Conservation (phyloP, 306 rosid genomes). For the Cucumis hystrix region DNA sequence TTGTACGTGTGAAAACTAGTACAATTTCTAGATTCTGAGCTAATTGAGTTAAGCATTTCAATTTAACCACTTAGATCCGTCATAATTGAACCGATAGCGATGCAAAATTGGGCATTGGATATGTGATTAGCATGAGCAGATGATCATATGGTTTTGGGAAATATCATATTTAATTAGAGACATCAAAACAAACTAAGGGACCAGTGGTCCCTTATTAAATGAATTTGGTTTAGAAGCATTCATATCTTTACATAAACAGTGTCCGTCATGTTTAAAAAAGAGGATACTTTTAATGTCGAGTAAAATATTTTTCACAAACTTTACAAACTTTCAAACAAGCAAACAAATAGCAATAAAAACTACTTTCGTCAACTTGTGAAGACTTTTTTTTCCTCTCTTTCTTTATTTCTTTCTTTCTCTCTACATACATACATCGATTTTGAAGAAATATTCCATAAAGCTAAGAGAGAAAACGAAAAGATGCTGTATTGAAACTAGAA, state of each 20-base stretch:
- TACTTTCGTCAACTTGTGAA: neutral
- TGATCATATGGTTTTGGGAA: neutral
- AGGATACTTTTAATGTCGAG: neutral
- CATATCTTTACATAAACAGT: neutral
- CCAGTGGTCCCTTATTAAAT: neutral
- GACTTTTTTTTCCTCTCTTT: no score
- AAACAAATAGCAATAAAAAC: neutral
- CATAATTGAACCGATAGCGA: neutral
- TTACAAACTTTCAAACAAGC: neutral
- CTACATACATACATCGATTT: neutral
- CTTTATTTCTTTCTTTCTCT: no score
- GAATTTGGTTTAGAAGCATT: neutral
- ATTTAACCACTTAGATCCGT: neutral
- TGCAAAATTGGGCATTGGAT: neutral
- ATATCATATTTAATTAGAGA: neutral
- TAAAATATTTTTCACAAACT: neutral
- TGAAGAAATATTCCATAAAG: neutral
- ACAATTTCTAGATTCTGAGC: neutral
- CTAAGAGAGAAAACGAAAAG: neutral
- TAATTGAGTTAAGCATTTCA: neutral
- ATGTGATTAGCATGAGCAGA: neutral
- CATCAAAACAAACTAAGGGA: neutral
- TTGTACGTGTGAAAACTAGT: neutral
- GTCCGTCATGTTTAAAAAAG: neutral
- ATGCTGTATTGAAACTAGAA: neutral